Conservation (phyloP, 2,329 filamentous ascomycete species). For the Venturia effusa region DNA sequence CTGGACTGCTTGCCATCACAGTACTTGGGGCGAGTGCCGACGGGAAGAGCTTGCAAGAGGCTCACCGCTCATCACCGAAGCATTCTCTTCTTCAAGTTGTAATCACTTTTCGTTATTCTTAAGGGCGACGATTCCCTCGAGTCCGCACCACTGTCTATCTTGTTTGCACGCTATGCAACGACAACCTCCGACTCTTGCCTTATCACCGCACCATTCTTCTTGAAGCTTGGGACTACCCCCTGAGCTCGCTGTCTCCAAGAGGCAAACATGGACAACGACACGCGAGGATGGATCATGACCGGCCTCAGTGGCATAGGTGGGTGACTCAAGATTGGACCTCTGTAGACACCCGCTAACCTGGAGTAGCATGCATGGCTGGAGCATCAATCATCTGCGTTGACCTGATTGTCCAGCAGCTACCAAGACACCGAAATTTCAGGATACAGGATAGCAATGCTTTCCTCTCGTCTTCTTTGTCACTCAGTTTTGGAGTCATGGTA, state of each 20-base stretch:
- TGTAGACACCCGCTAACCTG: neutral
- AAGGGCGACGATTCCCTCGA: neutral
- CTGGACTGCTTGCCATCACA: neutral
- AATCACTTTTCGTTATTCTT: neutral
- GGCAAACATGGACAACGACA: slow-evolving; percentile 59
- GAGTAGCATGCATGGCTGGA: slow-evolving; percentile 42
- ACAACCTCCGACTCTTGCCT: neutral
- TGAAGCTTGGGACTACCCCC: neutral
- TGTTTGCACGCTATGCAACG: neutral
- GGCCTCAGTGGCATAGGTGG: slow-evolving; percentile 67
- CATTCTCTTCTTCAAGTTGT: neutral
- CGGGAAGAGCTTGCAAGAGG: neutral
- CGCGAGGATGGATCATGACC: slow-evolving; percentile 85
- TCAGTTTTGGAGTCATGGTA: slow-evolving; percentile 96
- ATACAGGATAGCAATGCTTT: slow-evolving; percentile 87
- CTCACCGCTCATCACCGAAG: neutral
- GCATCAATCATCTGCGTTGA: slow-evolving; percentile 84
- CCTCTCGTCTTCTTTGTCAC: slow-evolving; percentile 73
- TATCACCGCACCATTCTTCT: neutral
- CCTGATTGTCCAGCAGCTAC: slow-evolving; percentile 59
- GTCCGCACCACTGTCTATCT: neutral
- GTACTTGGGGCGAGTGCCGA: neutral
- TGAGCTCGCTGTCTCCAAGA: neutral
- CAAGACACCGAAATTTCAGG: slow-evolving; percentile 64
- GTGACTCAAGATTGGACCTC: slow-evolving; percentile 6